Evolutionary conservation across 192 early-diverging fungal species (phyloP), one percentile per base, ranked within the genome.

Genomic region (Anaeromyces robustus): DNA sequence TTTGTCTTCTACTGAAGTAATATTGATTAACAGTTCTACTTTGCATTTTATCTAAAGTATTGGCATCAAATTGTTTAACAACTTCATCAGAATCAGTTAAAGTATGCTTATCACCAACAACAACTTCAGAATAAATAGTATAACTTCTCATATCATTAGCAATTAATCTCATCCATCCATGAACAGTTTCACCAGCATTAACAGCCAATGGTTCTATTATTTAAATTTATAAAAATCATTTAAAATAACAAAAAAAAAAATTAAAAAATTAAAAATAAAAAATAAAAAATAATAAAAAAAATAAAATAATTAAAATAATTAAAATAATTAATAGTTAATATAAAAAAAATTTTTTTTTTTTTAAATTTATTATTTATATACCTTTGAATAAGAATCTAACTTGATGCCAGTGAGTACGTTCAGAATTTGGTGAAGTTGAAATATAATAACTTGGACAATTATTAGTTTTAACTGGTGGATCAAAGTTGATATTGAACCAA

Each of bases 401-500:
- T 85, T 99, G 97, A 82, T 30, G 77, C 97, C 97, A 99, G 83
- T 99, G 97, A 12, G 97, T 99, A 11, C 92, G 91, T 43, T 96
- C 94, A 4, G 95, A 90, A 30, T 89, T 81, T 11, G 97, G 97
- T 12, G 89, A 87, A 12, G 97, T 99, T 12, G 94, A 93, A 89
- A 99, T 93, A n/a, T 87, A 81, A 22, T 90, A 83, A n/a, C 91
- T 89, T 43, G 91, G 89, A 9, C 89, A 90, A 29, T 86, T 79
- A 4, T 68, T 80, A 1, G 84, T 84, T 12, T 86, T 84, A 2
- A 85, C 79, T 30, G 90, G 88, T 31, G 92, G 90, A 19, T 88
- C 90, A 88, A 92, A 98, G 59, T 85, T 88, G 78, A 99, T 89
- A 85, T 99, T 96, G 82, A 99, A 99, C 97, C 97, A 99, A 41